Conservation (phyloP, 768 basidiomycete genomes). For the Naganishia kalamii region DNA sequence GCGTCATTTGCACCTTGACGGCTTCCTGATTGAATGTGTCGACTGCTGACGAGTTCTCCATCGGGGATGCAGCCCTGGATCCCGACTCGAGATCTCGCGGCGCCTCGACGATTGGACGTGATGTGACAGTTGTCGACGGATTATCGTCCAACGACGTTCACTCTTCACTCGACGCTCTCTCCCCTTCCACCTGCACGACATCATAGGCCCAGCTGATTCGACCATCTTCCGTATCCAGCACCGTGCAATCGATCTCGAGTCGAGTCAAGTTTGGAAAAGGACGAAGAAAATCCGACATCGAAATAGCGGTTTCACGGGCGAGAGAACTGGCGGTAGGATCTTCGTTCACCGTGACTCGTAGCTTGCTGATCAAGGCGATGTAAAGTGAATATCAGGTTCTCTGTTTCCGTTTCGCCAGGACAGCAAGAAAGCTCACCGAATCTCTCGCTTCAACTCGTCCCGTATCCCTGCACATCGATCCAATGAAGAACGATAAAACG, state of each 20-base stretch:
- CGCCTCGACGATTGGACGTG: too few species aligned
- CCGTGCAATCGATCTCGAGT: neutral
- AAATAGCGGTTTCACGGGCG: neutral
- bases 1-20: too few species aligned
- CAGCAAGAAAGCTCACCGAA: neutral
- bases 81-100: too few species aligned
- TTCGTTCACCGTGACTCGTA: neutral
- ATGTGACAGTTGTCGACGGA: neutral
- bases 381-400: too few species aligned
- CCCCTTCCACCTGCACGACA: too few species aligned
- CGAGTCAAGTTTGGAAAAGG: neutral
- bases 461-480: neutral
- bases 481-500: neutral
- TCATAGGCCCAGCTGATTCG: too few species aligned
- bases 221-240: neutral
- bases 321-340: neutral
- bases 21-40: too few species aligned
- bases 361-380: neutral
- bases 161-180: too few species aligned
- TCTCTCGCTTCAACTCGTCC: neutral
- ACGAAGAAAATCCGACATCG: neutral
- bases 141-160: neutral
- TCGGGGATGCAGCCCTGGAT: too few species aligned
- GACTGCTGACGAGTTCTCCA: too few species aligned
- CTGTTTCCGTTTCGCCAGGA: neutral